Evolutionary conservation across 2,329 filamentous ascomycete species (phyloP), one percentile per base, ranked within the genome.

Genomic region (Trichophyton rubrum): DNA sequence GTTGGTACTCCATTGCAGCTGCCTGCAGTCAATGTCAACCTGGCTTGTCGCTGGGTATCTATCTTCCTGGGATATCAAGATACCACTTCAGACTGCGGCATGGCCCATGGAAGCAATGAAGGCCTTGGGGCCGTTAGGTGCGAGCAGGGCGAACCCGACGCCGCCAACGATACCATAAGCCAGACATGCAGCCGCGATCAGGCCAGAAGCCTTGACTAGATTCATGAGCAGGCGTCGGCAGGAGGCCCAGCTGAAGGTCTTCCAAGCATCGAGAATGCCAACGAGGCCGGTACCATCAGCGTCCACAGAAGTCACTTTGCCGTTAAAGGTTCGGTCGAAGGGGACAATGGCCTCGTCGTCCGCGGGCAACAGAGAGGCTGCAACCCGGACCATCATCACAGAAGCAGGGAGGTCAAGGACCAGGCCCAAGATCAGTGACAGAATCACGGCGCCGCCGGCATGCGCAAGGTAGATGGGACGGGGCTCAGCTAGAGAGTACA

Each of bases 301-400:
- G 57, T 90, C 80, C 62, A 83, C 82, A n/a, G 88, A 85, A 65
- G 86, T 83, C 30, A 92, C 83, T 70, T 85, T 87, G 67, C 89
- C 89, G 64, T 82, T 83, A 69, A 95, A 95, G 33, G 86, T 86
- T 65, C 90, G 88, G 78, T 97, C 92, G 68, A 97, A 96, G 35
- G 89, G 86, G 40, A 97, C 85, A 65, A 96, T 88, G 27, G 89
- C 85, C 75, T 95, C 87, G 66, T 90, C 82, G 17, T 89, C 85
- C 62, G 89, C 86, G 0, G 90, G 83, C 2, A 97, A 83, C 67
- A 96, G 84, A 56, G 89, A 92, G 5, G 91, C 90, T 71, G 95
- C 90, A 40, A 96, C 85, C 64, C 92, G 89, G 65, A 87, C 80
- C 62, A 95, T 83, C 22, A 89, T 82, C 35, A 92, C 87, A 62